Conservation (phyloP, 2,329 filamentous ascomycete genomes). For the Chalaropsis thielavioides region DNA sequence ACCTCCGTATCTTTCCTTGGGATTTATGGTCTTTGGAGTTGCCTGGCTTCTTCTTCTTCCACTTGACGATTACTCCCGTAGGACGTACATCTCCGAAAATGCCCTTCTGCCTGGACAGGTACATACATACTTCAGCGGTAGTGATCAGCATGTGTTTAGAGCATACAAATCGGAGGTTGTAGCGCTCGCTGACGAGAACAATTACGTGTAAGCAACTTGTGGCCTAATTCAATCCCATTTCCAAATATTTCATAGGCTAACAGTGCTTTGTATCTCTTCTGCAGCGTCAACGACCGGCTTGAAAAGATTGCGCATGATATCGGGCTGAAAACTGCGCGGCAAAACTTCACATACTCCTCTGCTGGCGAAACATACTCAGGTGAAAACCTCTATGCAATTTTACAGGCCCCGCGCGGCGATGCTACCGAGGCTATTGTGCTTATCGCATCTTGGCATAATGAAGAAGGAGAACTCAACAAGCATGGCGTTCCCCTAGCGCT, state of each 20-base stretch:
- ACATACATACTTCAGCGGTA: slow-evolving; percentile 93
- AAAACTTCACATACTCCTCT: slow-evolving; percentile 74
- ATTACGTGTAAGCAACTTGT: slow-evolving; percentile 33
- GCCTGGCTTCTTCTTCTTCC: slow-evolving; percentile 83
- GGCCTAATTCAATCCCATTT: not conserved
- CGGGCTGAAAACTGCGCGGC: slow-evolving; percentile 74
- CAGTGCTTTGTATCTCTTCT: not conserved
- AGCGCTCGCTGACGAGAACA: slow-evolving; percentile 38
- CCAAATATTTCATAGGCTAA: not conserved
- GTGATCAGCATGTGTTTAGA: slow-evolving; percentile 86
- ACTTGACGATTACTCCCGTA: slow-evolving; percentile 75
- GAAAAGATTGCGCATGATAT: slow-evolving; percentile 61
- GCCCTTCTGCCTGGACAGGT: slow-evolving; percentile 90
- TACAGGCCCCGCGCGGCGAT: slow-evolving; percentile 87
- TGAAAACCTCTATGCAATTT: slow-evolving; percentile 84
- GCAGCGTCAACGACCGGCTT: slow-evolving; percentile 53
- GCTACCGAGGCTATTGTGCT: slow-evolving; percentile 94
- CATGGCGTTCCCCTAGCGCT: slow-evolving; percentile 78
- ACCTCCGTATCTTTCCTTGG: slow-evolving; percentile 72
- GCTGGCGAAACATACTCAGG: slow-evolving; percentile 60
- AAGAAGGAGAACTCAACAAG: slow-evolving; percentile 62
- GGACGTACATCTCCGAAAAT: slow-evolving; percentile 95
- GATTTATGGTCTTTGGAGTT: slow-evolving; percentile 74
- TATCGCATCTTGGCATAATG: slow-evolving; percentile 76
- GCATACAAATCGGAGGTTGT: slow-evolving; percentile 79